Conservation (phyloP, 2,329 filamentous ascomycete genomes). For the Lachnellula arida region DNA sequence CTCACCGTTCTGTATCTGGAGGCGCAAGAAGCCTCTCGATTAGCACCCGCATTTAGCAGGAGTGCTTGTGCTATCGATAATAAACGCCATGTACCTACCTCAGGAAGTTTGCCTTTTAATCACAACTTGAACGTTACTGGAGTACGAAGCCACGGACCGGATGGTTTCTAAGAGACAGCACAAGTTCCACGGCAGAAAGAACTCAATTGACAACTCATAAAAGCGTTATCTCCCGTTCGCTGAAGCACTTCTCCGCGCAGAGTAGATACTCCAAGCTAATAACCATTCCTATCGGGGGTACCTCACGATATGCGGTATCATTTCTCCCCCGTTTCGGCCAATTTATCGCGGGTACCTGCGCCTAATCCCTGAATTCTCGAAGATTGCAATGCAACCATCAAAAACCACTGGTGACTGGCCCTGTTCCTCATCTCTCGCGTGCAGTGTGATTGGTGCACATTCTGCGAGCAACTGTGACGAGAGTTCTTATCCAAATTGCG, state of each 20-base stretch:
- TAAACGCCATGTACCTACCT: not conserved
- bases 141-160: not conserved
- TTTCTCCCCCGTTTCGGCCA: conserved; percentile 6
- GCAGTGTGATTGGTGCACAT: not conserved
- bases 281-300: not conserved
- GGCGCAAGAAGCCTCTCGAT: too few relatives aligned
- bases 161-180: not conserved
- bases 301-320: conserved; percentile 1
- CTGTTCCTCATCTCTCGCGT: conserved; percentile 7
- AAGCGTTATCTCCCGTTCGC: not conserved
- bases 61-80: too few relatives aligned
- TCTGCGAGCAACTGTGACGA: not conserved
- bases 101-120: not conserved
- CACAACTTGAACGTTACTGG: not conserved
- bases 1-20: too few relatives aligned
- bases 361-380: conserved; percentile 1
- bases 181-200: not conserved
- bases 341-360: conserved; percentile 17
- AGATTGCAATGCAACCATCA: conserved; percentile 2
- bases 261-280: too few relatives aligned
- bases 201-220: not conserved
- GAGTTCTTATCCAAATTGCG: not conserved
- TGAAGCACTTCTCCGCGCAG: not conserved
- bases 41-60: too few relatives aligned
- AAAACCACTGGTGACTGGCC: not conserved